phyloP scores from a whole-genome alignment of 2,329 filamentous ascomycete species.

The Daldinia sp. region DNA sequence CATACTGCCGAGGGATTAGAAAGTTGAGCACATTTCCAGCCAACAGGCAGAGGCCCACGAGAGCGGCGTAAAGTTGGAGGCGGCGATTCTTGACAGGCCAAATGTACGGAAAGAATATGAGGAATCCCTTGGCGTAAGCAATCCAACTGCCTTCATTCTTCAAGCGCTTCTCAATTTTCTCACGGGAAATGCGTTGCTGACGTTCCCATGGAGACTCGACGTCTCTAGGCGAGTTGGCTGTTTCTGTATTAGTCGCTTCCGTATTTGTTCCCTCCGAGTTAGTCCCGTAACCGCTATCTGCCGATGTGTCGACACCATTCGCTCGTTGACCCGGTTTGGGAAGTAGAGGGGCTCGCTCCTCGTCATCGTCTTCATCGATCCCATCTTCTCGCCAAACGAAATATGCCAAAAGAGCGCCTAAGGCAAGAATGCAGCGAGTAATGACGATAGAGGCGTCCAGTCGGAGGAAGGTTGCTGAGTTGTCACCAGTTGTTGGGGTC shows the following conservation, averaged over 20 bases:
- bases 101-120: conserved; percentile 81
- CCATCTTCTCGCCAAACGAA: conserved; percentile 44
- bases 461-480: conserved; percentile 41
- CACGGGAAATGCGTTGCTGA: conserved; percentile 65
- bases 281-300: conserved; percentile 58
- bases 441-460: conserved; percentile 51
- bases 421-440: conserved; percentile 52
- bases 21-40: conserved; percentile 79
- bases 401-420: conserved; percentile 47
- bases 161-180: conserved; percentile 75
- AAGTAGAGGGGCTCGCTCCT: conserved; percentile 71
- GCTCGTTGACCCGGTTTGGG: conserved; percentile 55
- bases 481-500: conserved; percentile 24
- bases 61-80: conserved; percentile 75
- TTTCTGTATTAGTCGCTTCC: conserved; percentile 50
- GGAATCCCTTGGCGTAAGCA: conserved; percentile 79
- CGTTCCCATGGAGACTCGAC: conserved; percentile 68
- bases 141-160: conserved; percentile 82
- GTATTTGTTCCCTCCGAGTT: conserved; percentile 57
- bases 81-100: conserved; percentile 76
- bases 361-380: conserved; percentile 51
- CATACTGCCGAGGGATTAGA: conserved; percentile 83
- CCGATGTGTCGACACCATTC: conserved; percentile 46
- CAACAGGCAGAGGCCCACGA: conserved; percentile 77
- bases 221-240: conserved; percentile 52